Conservation (phyloP, 257 asterid species). For the Gardenia jasminoides region DNA sequence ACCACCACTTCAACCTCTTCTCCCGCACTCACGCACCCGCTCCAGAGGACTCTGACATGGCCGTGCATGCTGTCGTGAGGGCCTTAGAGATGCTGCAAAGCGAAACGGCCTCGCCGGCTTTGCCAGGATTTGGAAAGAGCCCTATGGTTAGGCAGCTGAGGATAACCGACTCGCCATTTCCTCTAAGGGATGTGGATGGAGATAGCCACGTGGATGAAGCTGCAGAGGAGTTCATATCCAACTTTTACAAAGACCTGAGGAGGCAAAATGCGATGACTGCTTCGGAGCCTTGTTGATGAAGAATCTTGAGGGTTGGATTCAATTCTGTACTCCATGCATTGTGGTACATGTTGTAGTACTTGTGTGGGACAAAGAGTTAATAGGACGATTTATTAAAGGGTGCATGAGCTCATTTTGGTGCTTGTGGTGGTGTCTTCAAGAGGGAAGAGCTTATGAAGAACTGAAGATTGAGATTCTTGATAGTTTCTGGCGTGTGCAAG, state of each 20-base stretch:
- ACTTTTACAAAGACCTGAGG: constrained; percentile 32
- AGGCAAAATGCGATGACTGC: constrained; percentile 21
- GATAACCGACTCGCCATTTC: constrained; percentile 40
- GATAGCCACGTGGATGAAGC: constrained; percentile 31
- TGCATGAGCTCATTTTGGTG: constrained; percentile 1
- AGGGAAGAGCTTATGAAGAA: background rate
- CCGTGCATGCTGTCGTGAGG: constrained; percentile 23
- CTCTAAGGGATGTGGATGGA: constrained; percentile 17
- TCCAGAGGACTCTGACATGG: constrained; percentile 25
- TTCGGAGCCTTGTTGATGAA: background rate
- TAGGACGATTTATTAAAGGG: background rate
- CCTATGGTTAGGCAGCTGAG: constrained; percentile 56
- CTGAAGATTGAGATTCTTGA: background rate
- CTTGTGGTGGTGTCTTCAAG: background rate
- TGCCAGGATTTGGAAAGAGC: constrained; percentile 67
- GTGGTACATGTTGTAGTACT: background rate
- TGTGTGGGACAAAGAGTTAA: background rate
- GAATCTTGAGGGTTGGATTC: background rate
- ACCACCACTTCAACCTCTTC: constrained; percentile 26
- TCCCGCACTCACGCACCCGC: constrained; percentile 26
- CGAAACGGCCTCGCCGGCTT: constrained; percentile 56
- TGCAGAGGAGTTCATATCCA: constrained; percentile 37
- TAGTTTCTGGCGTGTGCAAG: constrained; percentile 9
- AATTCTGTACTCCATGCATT: constrained; percentile 1
- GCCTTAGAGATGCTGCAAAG: constrained; percentile 42